These are phyloP conservation scores for Penicillium fimorum DNA, from an alignment of 495 filamentous ascomycete species.

Conservation along the genomic window DNA sequence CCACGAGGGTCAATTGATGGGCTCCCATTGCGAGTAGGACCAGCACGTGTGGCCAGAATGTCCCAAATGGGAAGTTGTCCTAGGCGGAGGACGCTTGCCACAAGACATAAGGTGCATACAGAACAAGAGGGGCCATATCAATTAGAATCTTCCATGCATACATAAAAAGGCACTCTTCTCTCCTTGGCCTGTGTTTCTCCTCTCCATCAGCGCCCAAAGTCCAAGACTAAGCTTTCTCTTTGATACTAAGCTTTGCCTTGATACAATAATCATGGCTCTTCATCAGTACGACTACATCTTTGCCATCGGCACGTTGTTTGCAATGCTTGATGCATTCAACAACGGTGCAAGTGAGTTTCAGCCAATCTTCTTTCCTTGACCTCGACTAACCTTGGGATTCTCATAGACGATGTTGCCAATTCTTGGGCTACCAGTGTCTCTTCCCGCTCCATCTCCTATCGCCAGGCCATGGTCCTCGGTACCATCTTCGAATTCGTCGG, in stretches of 20 bases:
- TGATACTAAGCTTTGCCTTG: not conserved
- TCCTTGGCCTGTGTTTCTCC: not conserved
- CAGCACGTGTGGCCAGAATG: conserved; percentile 8
- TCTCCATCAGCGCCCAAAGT: conserved; percentile 2
- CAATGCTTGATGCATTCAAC: conserved; percentile 70
- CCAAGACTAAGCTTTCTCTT: conserved; percentile 2
- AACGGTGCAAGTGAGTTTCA: conserved; percentile 59
- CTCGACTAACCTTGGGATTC: not conserved
- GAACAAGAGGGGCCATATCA: not conserved
- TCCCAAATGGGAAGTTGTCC: conserved; percentile 1
- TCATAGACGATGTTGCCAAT: conserved; percentile 71
- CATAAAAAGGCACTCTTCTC: conserved; percentile 8
- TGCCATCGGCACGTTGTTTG: conserved; percentile 73
- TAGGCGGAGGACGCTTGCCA: not conserved
- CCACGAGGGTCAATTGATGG: not conserved
- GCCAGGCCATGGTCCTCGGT: conserved; percentile 66
- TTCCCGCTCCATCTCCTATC: conserved; percentile 63
- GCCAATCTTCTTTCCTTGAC: not conserved
- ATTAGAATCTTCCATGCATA: conserved; percentile 4
- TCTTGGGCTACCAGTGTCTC: conserved; percentile 70
- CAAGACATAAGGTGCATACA: not conserved
- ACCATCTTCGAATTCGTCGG: conserved; percentile 63
- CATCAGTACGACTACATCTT: conserved; percentile 68
- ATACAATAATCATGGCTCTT: conserved; percentile 24
- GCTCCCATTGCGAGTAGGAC: conserved; percentile 9